These are phyloP conservation scores for Hypericum androsaemum DNA, from an alignment of 345 rosid species.

Conservation along the genomic window DNA sequence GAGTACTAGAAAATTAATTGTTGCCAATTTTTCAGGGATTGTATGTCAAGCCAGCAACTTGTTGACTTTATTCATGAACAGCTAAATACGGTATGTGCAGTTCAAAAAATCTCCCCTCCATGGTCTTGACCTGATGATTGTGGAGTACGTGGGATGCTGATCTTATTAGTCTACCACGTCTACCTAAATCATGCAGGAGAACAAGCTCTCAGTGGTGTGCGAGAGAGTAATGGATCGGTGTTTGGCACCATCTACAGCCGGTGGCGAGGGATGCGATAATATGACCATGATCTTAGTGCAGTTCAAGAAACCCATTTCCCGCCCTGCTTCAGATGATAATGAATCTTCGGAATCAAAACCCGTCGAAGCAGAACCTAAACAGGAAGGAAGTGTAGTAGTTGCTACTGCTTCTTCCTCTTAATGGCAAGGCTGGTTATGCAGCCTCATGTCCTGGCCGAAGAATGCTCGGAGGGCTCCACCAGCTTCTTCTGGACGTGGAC, in stretches of 20 bases:
- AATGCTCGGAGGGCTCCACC: no score
- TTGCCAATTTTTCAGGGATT: conserved; percentile 62
- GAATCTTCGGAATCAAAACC: no score
- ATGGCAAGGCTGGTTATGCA: no score
- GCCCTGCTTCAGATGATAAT: no score
- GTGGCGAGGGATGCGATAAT: conserved; percentile 95
- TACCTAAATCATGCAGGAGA: conserved; percentile 50
- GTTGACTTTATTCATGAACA: conserved; percentile 87
- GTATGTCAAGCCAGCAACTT: conserved; percentile 92
- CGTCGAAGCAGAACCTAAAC: no score
- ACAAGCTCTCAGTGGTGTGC: conserved; percentile 71
- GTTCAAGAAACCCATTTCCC: conserved; percentile 39
- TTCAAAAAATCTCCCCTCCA: not conserved
- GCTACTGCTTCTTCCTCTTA: no score
- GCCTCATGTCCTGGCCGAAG: no score
- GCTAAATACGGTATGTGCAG: conserved; percentile 40
- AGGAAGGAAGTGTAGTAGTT: no score
- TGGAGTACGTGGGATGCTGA: no score
- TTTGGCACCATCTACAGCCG: conserved; percentile 69
- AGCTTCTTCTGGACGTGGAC: no score
- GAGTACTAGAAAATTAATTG: not conserved
- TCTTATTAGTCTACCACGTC: conserved; percentile 1
- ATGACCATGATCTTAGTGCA: conserved; percentile 97
- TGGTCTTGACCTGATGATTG: not conserved
- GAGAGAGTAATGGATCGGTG: conserved; percentile 81